Conservation (phyloP, 306 rosid genomes). For the Alnus glutinosa region DNA sequence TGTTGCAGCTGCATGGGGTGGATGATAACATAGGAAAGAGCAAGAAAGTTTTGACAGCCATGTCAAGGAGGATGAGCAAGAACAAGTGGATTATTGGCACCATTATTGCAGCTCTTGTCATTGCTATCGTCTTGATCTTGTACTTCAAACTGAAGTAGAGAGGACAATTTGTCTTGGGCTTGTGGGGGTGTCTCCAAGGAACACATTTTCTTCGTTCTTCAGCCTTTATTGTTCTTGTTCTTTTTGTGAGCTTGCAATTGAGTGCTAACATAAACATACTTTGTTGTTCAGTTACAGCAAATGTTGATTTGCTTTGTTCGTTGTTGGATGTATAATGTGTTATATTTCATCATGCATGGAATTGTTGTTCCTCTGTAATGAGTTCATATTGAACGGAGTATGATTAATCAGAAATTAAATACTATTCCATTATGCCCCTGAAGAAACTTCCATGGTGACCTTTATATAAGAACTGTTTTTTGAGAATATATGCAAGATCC, state of each 20-base stretch:
- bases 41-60: constrained; percentile 70
- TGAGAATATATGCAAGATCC: not conserved
- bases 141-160: constrained; percentile 74
- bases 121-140: constrained; percentile 64
- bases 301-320: constrained; percentile 16
- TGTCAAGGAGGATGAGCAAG: constrained; percentile 77
- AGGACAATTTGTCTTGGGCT: constrained; percentile 16
- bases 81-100: constrained; percentile 79
- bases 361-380: constrained; percentile 15
- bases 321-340: constrained; percentile 25
- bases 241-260: constrained; percentile 41
- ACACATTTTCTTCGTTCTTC: constrained; percentile 18
- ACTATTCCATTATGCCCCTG: not conserved
- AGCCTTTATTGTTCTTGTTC: not conserved
- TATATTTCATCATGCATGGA: constrained; percentile 31
- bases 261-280: constrained; percentile 41
- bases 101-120: constrained; percentile 57
- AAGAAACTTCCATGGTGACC: not conserved
- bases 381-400: constrained; percentile 5
- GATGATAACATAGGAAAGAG: constrained; percentile 89
- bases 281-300: constrained; percentile 42
- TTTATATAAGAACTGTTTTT: not conserved
- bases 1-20: constrained; percentile 82
- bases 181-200: constrained; percentile 33
- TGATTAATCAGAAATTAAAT: not conserved